A percentile compares a stretch with the other conserved stretches of the same genome.
Conservation (phyloP, 2,329 filamentous ascomycete species). For the Alternaria infectoria region DNA sequence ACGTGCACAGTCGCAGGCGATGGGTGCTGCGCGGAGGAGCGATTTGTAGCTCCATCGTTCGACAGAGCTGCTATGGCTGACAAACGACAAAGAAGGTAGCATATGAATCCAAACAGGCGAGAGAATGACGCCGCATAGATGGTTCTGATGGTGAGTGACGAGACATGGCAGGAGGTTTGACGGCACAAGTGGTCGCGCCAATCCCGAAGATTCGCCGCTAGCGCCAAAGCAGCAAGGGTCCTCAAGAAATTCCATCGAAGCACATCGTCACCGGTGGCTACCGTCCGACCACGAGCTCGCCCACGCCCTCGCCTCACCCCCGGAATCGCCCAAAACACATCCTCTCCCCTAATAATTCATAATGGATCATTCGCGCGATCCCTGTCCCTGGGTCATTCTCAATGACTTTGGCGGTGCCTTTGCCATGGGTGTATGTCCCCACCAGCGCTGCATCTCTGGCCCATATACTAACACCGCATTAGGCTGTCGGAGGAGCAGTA, state of each 20-base stretch:
- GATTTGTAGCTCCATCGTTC: neutral
- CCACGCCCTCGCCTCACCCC: conserved; percentile 21
- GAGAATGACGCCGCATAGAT: too few relatives aligned
- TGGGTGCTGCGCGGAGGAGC: neutral
- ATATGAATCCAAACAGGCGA: neutral
- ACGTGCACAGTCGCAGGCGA: neutral
- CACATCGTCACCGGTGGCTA: conserved; percentile 32
- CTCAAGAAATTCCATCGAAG: conserved; percentile 38
- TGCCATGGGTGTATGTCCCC: conserved; percentile 82
- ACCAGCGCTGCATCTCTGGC: neutral
- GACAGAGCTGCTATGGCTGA: neutral
- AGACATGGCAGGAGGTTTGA: neutral
- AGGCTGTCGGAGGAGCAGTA: conserved; percentile 61
- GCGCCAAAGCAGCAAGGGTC: conserved; percentile 18
- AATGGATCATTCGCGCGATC: conserved; percentile 97
- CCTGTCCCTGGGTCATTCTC: conserved; percentile 94
- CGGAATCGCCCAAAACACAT: neutral
- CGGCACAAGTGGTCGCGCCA: conserved; percentile 1
- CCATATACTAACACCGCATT: conserved; percentile 16
- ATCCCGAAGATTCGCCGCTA: conserved; percentile 28
- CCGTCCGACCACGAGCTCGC: conserved; percentile 16
- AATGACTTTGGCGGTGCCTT: conserved; percentile 99
- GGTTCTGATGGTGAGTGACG: neutral
- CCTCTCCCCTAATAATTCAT: conserved; percentile 11
- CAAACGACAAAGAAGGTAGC: too few relatives aligned